Percentiles rank a stretch among this genome's conserved stretches.
Conservation (phyloP, 148 eudicot genomes). For the Cornus controversa region DNA sequence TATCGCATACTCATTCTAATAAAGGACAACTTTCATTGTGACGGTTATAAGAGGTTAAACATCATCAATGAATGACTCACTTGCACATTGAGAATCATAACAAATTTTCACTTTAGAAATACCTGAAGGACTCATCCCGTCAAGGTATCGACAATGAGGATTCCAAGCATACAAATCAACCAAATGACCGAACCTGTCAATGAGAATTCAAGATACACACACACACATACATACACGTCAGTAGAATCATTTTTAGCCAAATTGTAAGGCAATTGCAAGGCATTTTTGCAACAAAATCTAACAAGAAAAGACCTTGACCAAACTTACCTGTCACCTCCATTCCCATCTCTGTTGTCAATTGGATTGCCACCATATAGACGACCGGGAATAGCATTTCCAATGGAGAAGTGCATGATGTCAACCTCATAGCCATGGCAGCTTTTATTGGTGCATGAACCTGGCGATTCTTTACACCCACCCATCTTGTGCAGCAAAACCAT, state of each 20-base stretch:
- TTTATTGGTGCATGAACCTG: slow-evolving; percentile 58
- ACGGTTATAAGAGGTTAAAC: neutral
- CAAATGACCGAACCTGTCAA: slow-evolving; percentile 70
- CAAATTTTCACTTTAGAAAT: slow-evolving; percentile 4
- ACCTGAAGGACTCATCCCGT: slow-evolving; percentile 79
- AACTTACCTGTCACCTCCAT: slow-evolving; percentile 63
- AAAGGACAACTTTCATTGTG: neutral
- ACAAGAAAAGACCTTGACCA: neutral
- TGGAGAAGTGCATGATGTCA: slow-evolving; percentile 88
- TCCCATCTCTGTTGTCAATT: slow-evolving; percentile 52
- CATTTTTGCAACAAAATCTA: neutral
- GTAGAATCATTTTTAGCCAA: neutral
- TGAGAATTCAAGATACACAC: slow-evolving; percentile 1
- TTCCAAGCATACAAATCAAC: slow-evolving; percentile 87
- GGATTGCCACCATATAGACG: slow-evolving; percentile 75
- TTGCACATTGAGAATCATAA: neutral
- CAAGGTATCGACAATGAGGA: slow-evolving; percentile 85
- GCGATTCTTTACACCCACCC: slow-evolving; percentile 88
- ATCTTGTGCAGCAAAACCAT: slow-evolving; percentile 42
- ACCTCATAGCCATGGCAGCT: slow-evolving; percentile 88
- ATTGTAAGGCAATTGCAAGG: neutral
- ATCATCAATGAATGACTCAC: neutral
- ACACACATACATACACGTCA: too few species aligned
- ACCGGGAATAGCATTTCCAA: slow-evolving; percentile 90
- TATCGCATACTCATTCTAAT: neutral